Base-by-base conservation (phyloP, 176 grass and related monocot species). In the Microstegium vimineum region DNA sequence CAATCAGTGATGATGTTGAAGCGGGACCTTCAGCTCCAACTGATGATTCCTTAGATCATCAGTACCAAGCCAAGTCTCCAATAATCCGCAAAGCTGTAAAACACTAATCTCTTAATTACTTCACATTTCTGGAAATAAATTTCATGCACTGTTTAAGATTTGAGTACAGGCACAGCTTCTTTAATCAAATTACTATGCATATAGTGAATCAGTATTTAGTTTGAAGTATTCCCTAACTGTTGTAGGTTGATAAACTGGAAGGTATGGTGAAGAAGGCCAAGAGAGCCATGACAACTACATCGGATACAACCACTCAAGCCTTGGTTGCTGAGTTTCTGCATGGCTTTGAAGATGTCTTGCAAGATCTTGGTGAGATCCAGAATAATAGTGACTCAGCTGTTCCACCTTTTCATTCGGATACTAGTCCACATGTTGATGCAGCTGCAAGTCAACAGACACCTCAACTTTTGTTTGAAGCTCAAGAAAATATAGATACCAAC, bases 31-130 rank as follows among this genome's bases (percentile, higher is more conserved):
- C 69, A 63, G 76, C 67, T 25, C 60, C 37, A 36, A 45, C 36
- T 0, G 59, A 82, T 60, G 67, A 86, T 74, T 90, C 73, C 9
- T 73, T 54, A 33, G 79, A 86, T 67, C 47, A 68, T 78, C 83
- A 82, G 62, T 61, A 83, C 42, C 69, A 86, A 43, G 35, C 66
- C 66, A 90, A 90, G 60, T 82, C 83, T 86, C 88, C 88, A 20
- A 82, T 82, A 74, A 90, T 90, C 28, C 88, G 79, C 23, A 90
- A 86, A 86, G 88, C 79, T 68, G 88, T 90, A 90, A 90, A 82
- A 49, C 73, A 13, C 66, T 26, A 34, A 38, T 67, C 31, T 78
- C 69, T 32, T 80, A n/a, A 68, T 22, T 16, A 11, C 27, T 81
- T 71, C 11, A 26, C 47, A 66, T 59, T 59, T 36, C 27, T 66